These are phyloP conservation scores for Aspergillus sp. DNA, from an alignment of 2,329 filamentous ascomycete species.

Conservation along the genomic window DNA sequence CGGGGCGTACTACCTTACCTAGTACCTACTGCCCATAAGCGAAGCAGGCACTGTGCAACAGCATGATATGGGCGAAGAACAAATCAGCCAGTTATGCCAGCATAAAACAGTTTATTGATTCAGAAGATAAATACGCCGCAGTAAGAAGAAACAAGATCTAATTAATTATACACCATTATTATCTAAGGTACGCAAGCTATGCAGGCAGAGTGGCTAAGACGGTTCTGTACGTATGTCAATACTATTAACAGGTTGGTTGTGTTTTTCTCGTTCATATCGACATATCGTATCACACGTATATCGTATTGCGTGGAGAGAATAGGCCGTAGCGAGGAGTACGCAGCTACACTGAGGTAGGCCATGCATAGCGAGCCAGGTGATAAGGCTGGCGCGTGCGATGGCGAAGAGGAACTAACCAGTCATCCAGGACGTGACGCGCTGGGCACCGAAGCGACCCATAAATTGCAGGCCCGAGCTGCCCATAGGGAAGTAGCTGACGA, in stretches of 20 bases:
- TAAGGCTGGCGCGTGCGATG: neutral
- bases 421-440: slow-evolving; percentile 85
- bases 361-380: neutral
- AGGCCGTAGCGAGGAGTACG: too few species aligned
- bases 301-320: neutral
- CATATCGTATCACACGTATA: neutral
- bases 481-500: slow-evolving; percentile 98
- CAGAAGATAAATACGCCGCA: neutral
- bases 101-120: neutral
- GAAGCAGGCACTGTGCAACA: neutral
- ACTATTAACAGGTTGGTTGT: neutral
- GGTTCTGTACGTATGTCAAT: neutral
- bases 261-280: neutral
- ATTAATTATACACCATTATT: neutral
- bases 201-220: too few species aligned
- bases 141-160: neutral
- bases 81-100: too few species aligned
- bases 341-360: neutral
- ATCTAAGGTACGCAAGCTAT: neutral
- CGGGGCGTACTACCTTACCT: too few species aligned
- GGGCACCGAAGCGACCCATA: slow-evolving; percentile 80
- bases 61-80: too few species aligned
- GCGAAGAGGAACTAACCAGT: slow-evolving; percentile 54
- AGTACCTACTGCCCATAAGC: neutral
- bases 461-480: slow-evolving; percentile 83